These are phyloP conservation scores for Omphalea diandra DNA, from an alignment of 441 rosid species.

Conservation along the genomic window DNA sequence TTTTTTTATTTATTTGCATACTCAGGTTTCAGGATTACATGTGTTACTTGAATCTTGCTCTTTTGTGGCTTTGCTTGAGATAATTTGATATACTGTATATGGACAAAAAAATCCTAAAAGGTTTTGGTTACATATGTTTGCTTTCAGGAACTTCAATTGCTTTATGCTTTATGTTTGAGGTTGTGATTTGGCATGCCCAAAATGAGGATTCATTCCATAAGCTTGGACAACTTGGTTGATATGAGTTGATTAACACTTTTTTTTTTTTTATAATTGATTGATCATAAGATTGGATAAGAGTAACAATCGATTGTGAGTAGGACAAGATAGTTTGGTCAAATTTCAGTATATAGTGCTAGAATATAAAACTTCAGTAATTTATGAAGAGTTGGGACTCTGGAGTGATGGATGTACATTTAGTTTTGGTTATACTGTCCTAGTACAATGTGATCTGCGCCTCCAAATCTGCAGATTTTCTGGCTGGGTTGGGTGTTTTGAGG, in stretches of 20 bases:
- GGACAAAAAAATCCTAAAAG: not conserved
- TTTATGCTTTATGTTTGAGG: slow-evolving; percentile 3
- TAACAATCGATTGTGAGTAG: no score
- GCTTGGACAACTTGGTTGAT: not conserved
- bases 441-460: no score
- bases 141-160: not conserved
- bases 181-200: not conserved
- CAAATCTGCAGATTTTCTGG: no score
- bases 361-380: not conserved
- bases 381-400: not conserved
- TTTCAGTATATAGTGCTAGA: not conserved
- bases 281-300: no score
- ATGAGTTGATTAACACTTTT: not conserved
- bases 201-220: no score
- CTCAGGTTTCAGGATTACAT: not conserved
- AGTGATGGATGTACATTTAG: not conserved
- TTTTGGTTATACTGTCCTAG: not conserved
- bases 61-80: not conserved
- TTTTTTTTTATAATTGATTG: no score
- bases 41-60: not conserved
- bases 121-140: no score
- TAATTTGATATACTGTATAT: not conserved
- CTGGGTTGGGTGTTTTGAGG: no score
- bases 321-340: no score
- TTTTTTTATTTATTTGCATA: slow-evolving; percentile 10